Conservation (phyloP, 805 yeast genomes). For the Spathaspora boniae region DNA sequence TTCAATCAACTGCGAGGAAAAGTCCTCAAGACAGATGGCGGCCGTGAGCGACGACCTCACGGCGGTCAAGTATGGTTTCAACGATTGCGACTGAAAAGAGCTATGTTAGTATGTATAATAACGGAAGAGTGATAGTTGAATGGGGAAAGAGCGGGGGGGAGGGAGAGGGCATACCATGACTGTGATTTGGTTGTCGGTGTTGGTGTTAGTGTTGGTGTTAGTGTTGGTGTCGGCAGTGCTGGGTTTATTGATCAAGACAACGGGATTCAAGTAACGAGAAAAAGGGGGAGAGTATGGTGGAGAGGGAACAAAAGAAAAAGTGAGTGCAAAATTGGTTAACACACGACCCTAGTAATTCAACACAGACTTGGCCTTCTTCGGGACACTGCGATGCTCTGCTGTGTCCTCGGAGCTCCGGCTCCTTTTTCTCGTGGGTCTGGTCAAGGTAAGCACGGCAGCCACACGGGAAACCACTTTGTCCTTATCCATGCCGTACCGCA, state of each 20-base stretch:
- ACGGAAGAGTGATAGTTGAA: conserved; percentile 1
- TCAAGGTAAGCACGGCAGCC: no score
- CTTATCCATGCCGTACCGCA: no score
- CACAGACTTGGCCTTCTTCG: conserved; percentile 6
- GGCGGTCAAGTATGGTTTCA: conserved; percentile 90
- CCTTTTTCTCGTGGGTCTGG: no score
- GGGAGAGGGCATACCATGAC: conserved; percentile 4
- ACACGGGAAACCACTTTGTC: no score
- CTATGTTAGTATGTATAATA: conserved; percentile 5
- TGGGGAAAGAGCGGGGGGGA: background rate
- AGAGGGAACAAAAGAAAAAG: no score
- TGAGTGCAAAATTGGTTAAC: no score
- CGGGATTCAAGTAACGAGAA: background rate
- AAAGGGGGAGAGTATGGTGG: no score
- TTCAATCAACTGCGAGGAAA: conserved; percentile 92
- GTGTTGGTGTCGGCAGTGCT: conserved; percentile 1
- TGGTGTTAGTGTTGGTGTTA: background rate
- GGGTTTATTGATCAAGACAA: background rate
- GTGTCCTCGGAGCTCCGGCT: no score
- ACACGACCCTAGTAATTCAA: conserved; percentile 3
- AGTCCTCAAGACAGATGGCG: conserved; percentile 87
- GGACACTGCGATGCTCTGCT: no score
- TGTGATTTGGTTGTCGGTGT: background rate
- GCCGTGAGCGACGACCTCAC: conserved; percentile 92
- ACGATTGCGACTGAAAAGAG: conserved; percentile 78